A percentile compares a stretch with the other conserved stretches of the same genome.
Evolutionary conservation across 176 grass and related monocot genomes (phyloP).

Genomic region (sorghum (Sorghum bicolor)): Sorghum_bicolor_NCBIv3 NC_012879.2:52040001-52040500

Average conservation of each 20-base stretch:
- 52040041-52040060: conserved; percentile 59
- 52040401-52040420: conserved; percentile 39
- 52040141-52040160: conserved; percentile 43
- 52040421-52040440: conserved; percentile 64
- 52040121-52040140: conserved; percentile 25
- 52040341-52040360: conserved; percentile 81
- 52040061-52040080: conserved; percentile 45
- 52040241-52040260: conserved; percentile 68
- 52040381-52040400: conserved; percentile 69
- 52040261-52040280: conserved; percentile 29
- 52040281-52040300: neutral
- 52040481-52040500: conserved; percentile 77
- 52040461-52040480: conserved; percentile 62
- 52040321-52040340: neutral
- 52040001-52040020: conserved; percentile 64
- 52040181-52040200: conserved; percentile 58
- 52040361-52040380: conserved; percentile 82
- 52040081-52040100: conserved; percentile 72
- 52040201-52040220: conserved; percentile 73
- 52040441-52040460: conserved; percentile 86
- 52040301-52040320: neutral
- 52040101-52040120: conserved; percentile 62
- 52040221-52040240: conserved; percentile 67
- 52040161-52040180: conserved; percentile 49
- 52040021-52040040: conserved; percentile 78